Evolutionary conservation across 805 yeast genomes (phyloP), one percentile per base, ranked within the genome.

Genomic region (Candida methanosorbosa): DNA sequence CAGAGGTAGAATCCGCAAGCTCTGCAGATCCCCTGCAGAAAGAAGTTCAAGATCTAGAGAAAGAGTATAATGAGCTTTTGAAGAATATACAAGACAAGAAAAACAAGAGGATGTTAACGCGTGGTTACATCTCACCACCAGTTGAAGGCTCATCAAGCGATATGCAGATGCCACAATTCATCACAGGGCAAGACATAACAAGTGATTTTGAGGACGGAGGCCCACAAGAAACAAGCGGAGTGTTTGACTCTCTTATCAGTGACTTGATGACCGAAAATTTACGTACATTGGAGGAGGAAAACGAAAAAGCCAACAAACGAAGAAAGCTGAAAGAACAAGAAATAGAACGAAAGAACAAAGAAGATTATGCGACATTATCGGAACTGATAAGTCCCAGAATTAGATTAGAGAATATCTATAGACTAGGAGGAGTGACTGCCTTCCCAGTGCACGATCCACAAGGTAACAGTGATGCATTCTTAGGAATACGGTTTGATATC

Each of bases 401-500:
- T 26, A 51, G 63, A 29, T 45, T 59, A 30, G 80, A 73, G 39
- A 72, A 70, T 41, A 51, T 70, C 15, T 61, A 58, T 36, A 45
- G 80, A 34, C 45, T 72, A 37, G 68, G 63, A 6, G 77, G 78
- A 2, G 45, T 68, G 21, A 72, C 78, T 0, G 68, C 68, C 0
- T 73, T 73, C 36, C 73, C 75, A 1, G 57, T 73, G 28, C 68
- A 68, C 41, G 58, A 57, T 37, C 56, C 60, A 6, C 30, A 27
- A 2, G 29, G 23, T 4, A 21, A n/a, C 0, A 34, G 41, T 9
- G 61, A 56, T 9, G 48, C 52, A 9, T 48, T 62, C 24, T 39
- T 73, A 21, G 80, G 80, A 0, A 40, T 73, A 6, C 49, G 80
- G n/a, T 71, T 71, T 43, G 80, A 73, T 38, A 44, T 62, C 2